Evolutionary conservation across 2,329 filamentous ascomycete genomes (phyloP), one percentile per base, ranked within the genome.

Genomic region (Fusarium sp.): DNA sequence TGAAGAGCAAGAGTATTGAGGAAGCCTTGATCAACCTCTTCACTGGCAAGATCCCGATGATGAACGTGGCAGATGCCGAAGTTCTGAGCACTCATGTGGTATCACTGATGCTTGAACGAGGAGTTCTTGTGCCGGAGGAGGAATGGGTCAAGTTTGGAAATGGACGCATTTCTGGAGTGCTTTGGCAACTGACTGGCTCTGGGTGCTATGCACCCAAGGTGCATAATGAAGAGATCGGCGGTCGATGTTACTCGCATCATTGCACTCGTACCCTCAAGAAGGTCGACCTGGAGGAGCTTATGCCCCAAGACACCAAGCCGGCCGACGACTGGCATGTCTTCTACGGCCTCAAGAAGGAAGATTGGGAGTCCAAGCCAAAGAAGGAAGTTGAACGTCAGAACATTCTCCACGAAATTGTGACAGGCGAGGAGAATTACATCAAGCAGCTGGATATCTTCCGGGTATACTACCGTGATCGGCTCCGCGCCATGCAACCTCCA

Each of bases 21-120:
- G 95, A 98, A 72, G 95, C 94, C 3, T 86, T 99, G 43, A 91
- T 97, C 43, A 92, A 91, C 31, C 85, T 99, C 7, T 98, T 99
- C 79, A 97, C 94, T 2, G 89, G 93, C 81, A 98, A 98, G 80
- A 94, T 99, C 1, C 95, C 96, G 0, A 99, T 94, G 1, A 98
- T 99, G 94, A 98, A 99, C 74, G 95, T 96, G 43, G 95, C 95
- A 7, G 97, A 99, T 84, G 96, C 96, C 1, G 96, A 99, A 78
- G 92, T 91, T 1, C 85, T 99, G 54, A 94, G 93, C 66, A 88
- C 89, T 62, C 90, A 89, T 41, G 93, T 97, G 1, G 90, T 97
- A 3, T 85, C 90, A 58, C 89, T 91, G 48, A 96, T 99, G 93
- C 88, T 95, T 70, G 87, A 89, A 27, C 90, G 91, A 9, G 91